Conservation (phyloP, 305 asterid genomes). For the Rubia tinctorum region DNA sequence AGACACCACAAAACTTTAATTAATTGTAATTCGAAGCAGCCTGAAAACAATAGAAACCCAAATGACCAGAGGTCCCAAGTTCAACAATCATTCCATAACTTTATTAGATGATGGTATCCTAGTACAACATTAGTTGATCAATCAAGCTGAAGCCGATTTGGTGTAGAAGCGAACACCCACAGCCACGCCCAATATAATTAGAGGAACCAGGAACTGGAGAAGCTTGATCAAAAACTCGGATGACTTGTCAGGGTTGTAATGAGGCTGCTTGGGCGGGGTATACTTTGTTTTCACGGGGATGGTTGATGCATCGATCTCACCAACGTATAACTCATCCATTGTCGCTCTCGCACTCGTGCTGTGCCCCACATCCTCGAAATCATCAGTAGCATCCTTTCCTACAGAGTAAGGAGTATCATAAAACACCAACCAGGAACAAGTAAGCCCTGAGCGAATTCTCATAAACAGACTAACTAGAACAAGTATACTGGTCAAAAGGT, state of each 20-base stretch:
- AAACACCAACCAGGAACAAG: not conserved
- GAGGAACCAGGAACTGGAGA: conserved; percentile 83
- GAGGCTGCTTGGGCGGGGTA: conserved; percentile 79
- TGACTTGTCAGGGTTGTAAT: conserved; percentile 84
- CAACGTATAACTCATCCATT: conserved; percentile 67
- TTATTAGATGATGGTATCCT: conserved; percentile 9
- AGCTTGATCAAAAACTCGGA: conserved; percentile 68
- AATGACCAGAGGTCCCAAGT: too few species aligned
- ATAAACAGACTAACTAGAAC: not conserved
- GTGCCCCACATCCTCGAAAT: conserved; percentile 92
- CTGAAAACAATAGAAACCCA: too few species aligned
- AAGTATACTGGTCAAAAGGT: not conserved
- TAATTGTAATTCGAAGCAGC: too few species aligned
- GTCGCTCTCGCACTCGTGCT: conserved; percentile 63
- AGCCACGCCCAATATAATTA: conserved; percentile 71
- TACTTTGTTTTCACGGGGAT: conserved; percentile 54
- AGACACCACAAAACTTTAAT: too few species aligned
- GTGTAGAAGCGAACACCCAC: conserved; percentile 78
- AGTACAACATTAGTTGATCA: conserved; percentile 18
- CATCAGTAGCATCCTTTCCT: conserved; percentile 96
- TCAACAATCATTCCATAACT: not conserved
- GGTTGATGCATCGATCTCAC: conserved; percentile 59
- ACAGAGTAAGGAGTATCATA: conserved; percentile 8
- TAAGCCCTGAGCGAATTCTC: too few species aligned
- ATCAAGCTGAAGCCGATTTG: conserved; percentile 53